Base-by-base conservation (phyloP, 257 asterid species). In the Vinca minor region DNA sequence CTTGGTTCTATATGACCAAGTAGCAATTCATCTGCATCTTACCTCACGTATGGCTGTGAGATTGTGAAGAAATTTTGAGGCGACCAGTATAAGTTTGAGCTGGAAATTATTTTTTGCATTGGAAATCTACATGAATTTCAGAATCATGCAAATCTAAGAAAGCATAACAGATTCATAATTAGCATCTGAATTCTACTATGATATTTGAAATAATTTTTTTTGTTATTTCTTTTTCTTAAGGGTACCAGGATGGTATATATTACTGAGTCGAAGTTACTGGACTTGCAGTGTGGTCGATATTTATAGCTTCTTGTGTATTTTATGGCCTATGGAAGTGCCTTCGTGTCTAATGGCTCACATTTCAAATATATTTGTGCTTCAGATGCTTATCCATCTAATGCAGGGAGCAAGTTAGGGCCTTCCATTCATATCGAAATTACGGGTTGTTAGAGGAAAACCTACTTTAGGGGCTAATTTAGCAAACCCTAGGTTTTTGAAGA, bases 31-130 rank as follows among this genome's bases (percentile, higher is more conserved):
- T 46, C 35, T 50, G 15, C 44, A 12, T 46, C 45, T 7, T 38
- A 63, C 8, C 1, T 44, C 36, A 53, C 9, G 26, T n/a, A n/a
- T 47, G 54, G 62, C 58, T 20, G 32, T 29, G 14, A 35, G 53
- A 28, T 47, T 34, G 23, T 28, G 34, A 59, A 68, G 32, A 38
- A 45, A 42, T 46, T 59, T 48, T 48, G 23, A 32, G 58, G 58
- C 12, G 4, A 29, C 8, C 14, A 18, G 28, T 18, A 6, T 26
- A 17, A 28, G 17, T 29, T 49, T 8, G 36, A 49, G 68, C 34
- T 50, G 61, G 59, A 36, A 13, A 35, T 65, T 23, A 36, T 1
- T 65, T 65, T 18, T 65, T 59, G 32, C 20, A 8, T 44, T 44
- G 11, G 42, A 15, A 52, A 25, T 52, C 23, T 55, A 29, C 21